phyloP scores from a whole-genome alignment of 441 rosid genomes.

The Jatropha podagrica region DNA sequence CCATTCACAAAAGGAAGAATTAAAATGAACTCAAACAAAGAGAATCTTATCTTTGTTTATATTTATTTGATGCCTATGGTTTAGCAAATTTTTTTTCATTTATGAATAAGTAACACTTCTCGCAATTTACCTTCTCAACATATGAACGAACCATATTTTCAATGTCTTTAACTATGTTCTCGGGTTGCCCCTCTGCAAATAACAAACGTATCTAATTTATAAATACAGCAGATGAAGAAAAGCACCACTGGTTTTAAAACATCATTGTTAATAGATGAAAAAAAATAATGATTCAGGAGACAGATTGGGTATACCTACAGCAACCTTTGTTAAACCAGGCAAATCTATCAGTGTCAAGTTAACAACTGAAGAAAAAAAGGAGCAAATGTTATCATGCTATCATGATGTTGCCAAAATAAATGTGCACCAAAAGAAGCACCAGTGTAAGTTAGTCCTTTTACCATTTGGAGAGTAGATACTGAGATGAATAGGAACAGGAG shows the following conservation, averaged over 20 bases:
- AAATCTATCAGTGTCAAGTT: constrained; percentile 79
- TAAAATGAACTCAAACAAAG: neutral
- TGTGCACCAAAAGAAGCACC: neutral
- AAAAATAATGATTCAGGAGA: neutral
- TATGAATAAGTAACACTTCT: neutral
- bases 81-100: neutral
- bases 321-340: constrained; percentile 89
- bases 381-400: neutral
- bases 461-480: constrained; percentile 82
- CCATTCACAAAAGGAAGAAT: neutral
- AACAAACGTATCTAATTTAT: constrained; percentile 19
- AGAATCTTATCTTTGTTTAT: neutral
- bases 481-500: constrained; percentile 79
- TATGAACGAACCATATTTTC: constrained; percentile 84
- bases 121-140: constrained; percentile 63
- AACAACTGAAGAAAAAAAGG: constrained; percentile 46
- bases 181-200: constrained; percentile 78
- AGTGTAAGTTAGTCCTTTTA: constrained; percentile 24
- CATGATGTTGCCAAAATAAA: constrained; percentile 1
- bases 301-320: constrained; percentile 50
- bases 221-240: constrained; percentile 11
- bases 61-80: neutral
- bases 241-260: neutral
- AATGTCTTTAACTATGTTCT: constrained; percentile 69
- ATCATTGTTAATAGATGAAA: neutral